Conservation (phyloP, 2,329 filamentous ascomycete species). For the Nothophaeocryptopus gaeumannii region DNA sequence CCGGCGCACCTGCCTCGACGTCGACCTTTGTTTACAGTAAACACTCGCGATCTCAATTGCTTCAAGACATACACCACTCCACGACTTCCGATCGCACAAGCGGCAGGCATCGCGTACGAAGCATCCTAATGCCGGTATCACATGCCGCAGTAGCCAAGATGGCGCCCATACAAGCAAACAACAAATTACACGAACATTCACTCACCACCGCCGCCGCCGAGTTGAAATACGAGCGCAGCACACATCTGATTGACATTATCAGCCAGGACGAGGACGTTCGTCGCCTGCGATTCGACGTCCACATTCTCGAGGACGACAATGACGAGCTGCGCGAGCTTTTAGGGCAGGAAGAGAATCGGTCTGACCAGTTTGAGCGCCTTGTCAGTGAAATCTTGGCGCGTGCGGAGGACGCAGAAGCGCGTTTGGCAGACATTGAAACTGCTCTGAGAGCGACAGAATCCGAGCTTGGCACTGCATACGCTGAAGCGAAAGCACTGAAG, state of each 20-base stretch:
- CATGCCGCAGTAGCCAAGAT: slow-evolving; percentile 18
- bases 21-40: too few relatives aligned
- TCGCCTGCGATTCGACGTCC: slow-evolving; percentile 63
- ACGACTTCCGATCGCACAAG: too few relatives aligned
- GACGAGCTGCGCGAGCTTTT: slow-evolving; percentile 64
- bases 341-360: slow-evolving; percentile 57
- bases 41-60: too few relatives aligned
- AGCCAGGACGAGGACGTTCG: slow-evolving; percentile 73
- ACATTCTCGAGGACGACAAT: slow-evolving; percentile 74
- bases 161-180: slow-evolving; percentile 20
- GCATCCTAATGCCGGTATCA: slow-evolving; percentile 11
- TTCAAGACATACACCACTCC: too few relatives aligned
- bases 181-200: slow-evolving; percentile 46
- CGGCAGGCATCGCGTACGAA: too few relatives aligned
- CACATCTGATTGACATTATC: slow-evolving; percentile 65
- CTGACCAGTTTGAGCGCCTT: slow-evolving; percentile 54
- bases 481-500: slow-evolving; percentile 68
- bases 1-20: too few relatives aligned
- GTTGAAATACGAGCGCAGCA: slow-evolving; percentile 64
- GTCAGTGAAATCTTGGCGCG: slow-evolving; percentile 49
- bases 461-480: slow-evolving; percentile 61
- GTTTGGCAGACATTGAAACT: slow-evolving; percentile 46
- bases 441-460: slow-evolving; percentile 52
- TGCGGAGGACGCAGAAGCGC: slow-evolving; percentile 48
- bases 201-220: slow-evolving; percentile 60